Evolutionary conservation across 345 rosid species (phyloP).

Genomic region (Moricandia moricandioides): DNA sequence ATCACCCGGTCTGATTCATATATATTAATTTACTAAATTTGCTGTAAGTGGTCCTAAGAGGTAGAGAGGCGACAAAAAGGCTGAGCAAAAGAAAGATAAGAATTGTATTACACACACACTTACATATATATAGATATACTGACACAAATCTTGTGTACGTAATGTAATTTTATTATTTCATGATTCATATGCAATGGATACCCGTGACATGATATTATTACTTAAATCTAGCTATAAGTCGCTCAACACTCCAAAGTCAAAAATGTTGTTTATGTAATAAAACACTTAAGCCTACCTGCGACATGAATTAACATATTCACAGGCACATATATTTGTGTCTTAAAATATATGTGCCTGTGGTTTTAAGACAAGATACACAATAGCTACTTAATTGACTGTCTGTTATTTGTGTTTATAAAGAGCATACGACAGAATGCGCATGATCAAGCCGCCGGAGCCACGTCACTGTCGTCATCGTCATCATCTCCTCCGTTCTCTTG

Average conservation of each 20-base stretch:
- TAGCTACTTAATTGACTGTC: not conserved
- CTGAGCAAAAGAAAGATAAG: conserved; percentile 9
- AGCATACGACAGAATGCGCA: not conserved
- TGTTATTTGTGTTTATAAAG: no score
- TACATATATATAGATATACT: not conserved
- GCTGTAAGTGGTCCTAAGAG: conserved; percentile 28
- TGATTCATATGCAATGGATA: not conserved
- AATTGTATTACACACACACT: not conserved
- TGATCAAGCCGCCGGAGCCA: conserved; percentile 41
- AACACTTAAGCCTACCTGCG: conserved; percentile 1
- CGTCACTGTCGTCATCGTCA: conserved; percentile 39
- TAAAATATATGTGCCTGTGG: conserved; percentile 1
- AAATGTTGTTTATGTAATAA: conserved; percentile 19
- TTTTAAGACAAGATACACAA: conserved; percentile 12
- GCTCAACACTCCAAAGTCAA: conserved; percentile 34
- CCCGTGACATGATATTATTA: conserved; percentile 16
- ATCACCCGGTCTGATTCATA: no score
- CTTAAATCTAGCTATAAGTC: conserved; percentile 28
- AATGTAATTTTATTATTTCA: conserved; percentile 8
- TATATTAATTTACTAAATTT: not conserved
- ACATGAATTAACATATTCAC: conserved; percentile 3
- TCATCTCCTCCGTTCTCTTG: conserved; percentile 38
- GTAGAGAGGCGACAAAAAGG: conserved; percentile 4
- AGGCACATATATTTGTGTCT: conserved; percentile 5
- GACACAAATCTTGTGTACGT: not conserved